These are phyloP conservation scores for Dissophora ornata DNA, from an alignment of 192 early-diverging fungal species.

Conservation along the genomic window DNA sequence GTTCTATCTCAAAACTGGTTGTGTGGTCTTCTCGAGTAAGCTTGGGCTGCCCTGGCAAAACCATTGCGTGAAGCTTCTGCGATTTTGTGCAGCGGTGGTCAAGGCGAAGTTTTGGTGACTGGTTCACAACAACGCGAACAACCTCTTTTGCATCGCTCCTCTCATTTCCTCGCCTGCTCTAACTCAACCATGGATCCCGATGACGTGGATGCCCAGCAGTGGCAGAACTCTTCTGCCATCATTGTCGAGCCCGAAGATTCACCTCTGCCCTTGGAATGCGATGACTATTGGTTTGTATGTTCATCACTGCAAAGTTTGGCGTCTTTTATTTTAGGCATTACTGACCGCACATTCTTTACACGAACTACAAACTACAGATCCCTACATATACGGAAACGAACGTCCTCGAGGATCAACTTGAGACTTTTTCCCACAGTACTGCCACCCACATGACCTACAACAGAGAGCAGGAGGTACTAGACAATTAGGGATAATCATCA, in stretches of 20 bases:
- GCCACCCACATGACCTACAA: conserved; percentile 13
- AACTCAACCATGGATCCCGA: conserved; percentile 34
- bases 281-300: conserved; percentile 51
- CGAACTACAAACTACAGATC: too few relatives aligned
- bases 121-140: too few relatives aligned
- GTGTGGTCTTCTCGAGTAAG: too few relatives aligned
- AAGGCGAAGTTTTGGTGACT: too few relatives aligned
- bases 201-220: conserved; percentile 31
- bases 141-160: neutral
- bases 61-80: too few relatives aligned
- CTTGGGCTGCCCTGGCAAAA: too few relatives aligned
- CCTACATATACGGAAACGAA: conserved; percentile 5
- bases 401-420: conserved; percentile 1
- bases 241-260: neutral
- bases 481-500: neutral
- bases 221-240: conserved; percentile 4
- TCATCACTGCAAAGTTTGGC: neutral
- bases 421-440: conserved; percentile 2
- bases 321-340: neutral
- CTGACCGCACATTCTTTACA: too few relatives aligned
- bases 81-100: too few relatives aligned
- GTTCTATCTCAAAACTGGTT: too few relatives aligned
- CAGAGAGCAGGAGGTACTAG: conserved; percentile 11
- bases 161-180: neutral
- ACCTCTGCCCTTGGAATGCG: neutral